phyloP scores from a whole-genome alignment of 768 basidiomycete species.

The Peribolospora baueri region DNA sequence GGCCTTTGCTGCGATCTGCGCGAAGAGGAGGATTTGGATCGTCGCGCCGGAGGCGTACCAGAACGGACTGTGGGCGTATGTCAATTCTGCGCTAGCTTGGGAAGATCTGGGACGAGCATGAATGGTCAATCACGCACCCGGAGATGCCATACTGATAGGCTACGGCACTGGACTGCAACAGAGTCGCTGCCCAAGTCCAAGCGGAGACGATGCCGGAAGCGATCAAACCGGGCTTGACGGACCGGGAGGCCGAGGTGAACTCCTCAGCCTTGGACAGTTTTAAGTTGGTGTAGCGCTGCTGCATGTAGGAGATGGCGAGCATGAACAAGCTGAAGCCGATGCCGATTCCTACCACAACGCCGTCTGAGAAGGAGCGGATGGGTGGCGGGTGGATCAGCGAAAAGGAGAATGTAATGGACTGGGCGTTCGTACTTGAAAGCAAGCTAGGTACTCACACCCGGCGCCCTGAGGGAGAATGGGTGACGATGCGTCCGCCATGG shows the following conservation, averaged over 20 bases:
- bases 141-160: conserved; percentile 67
- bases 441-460: conserved; percentile 19
- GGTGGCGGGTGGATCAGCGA: too few relatives aligned
- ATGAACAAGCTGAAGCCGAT: conserved; percentile 4
- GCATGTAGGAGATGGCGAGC: conserved; percentile 1
- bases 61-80: not conserved
- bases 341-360: conserved; percentile 1
- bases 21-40: conserved; percentile 67
- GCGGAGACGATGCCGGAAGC: conserved; percentile 79
- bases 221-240: conserved; percentile 35
- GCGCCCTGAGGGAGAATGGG: too few relatives aligned
- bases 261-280: conserved; percentile 51
- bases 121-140: conserved; percentile 13
- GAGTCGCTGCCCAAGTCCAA: conserved; percentile 7
- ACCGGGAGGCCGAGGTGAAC: conserved; percentile 14
- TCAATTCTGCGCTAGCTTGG: not conserved
- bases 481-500: too few relatives aligned
- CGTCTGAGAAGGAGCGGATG: too few relatives aligned
- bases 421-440: too few relatives aligned
- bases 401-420: not conserved
- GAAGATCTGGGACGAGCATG: too few relatives aligned
- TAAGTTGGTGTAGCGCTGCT: conserved; percentile 38
- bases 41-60: conserved; percentile 82
- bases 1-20: conserved; percentile 67
- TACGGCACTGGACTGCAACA: conserved; percentile 55